phyloP scores from a whole-genome alignment of 495 filamentous ascomycete species.

The Aspergillus bridgeri region DNA sequence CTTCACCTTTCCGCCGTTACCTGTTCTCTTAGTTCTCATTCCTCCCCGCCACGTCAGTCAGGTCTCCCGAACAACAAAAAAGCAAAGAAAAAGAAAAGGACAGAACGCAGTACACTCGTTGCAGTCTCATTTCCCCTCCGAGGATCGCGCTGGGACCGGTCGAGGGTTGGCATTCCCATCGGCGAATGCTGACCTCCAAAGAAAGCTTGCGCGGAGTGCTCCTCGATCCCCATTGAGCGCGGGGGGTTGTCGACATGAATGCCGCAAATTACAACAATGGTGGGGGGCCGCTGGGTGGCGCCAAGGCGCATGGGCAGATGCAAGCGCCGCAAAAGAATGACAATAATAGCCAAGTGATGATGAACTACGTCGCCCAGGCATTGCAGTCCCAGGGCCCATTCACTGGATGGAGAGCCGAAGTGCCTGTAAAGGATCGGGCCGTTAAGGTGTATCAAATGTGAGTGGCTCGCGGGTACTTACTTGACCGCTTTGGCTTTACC shows the following conservation, averaged over 20 bases:
- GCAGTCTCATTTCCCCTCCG: conserved; percentile 2
- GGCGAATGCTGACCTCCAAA: conserved; percentile 43
- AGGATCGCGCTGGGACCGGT: background rate
- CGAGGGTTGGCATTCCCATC: conserved; percentile 15
- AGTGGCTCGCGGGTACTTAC: conserved; percentile 15
- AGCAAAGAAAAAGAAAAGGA: background rate
- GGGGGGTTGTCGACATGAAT: conserved; percentile 52
- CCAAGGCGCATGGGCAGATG: conserved; percentile 36
- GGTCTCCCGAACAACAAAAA: background rate
- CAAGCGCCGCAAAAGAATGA: conserved; percentile 32
- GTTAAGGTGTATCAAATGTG: conserved; percentile 48
- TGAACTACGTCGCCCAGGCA: conserved; percentile 34
- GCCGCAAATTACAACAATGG: conserved; percentile 43
- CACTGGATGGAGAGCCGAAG: conserved; percentile 45
- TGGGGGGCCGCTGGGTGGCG: conserved; percentile 37
- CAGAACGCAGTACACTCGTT: background rate
- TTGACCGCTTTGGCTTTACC: background rate
- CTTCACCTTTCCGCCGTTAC: background rate
- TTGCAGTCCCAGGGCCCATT: conserved; percentile 38
- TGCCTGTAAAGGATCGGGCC: conserved; percentile 36
- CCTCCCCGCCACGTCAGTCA: background rate
- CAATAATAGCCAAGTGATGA: conserved; percentile 31
- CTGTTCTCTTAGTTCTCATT: background rate
- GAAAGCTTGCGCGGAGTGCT: conserved; percentile 36
- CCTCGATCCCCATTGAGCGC: conserved; percentile 38